Evolutionary conservation across 768 basidiomycete species (phyloP).

Genomic region (Terana coerulea): DNA sequence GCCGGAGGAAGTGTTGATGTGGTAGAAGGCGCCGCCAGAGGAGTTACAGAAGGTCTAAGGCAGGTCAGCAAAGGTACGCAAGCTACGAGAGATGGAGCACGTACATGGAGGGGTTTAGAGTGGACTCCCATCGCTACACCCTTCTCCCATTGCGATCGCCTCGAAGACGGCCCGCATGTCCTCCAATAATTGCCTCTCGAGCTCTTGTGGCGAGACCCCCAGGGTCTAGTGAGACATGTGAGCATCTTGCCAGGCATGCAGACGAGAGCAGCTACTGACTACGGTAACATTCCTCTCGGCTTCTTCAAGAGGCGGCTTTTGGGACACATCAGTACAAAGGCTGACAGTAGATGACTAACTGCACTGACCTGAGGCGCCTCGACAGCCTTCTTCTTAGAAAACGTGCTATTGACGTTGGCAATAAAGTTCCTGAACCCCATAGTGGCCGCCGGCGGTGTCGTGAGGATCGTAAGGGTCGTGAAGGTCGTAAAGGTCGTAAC

Average conservation of each 20-base stretch:
- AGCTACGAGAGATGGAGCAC: not conserved
- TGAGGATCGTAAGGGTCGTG: too few relatives aligned
- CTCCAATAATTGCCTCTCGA: not conserved
- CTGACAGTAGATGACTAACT: too few relatives aligned
- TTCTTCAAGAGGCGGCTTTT: not conserved
- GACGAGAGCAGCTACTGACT: too few relatives aligned
- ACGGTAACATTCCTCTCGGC: too few relatives aligned
- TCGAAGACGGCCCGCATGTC: conserved; percentile 1
- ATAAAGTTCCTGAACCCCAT: not conserved
- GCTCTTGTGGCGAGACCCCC: too few relatives aligned
- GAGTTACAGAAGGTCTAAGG: not conserved
- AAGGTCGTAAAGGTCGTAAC: not conserved
- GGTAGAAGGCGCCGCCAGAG: not conserved
- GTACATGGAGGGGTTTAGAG: not conserved
- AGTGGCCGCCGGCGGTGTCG: too few relatives aligned
- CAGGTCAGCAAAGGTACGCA: not conserved
- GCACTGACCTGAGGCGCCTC: too few relatives aligned
- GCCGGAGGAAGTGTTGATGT: not conserved
- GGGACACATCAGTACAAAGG: too few relatives aligned
- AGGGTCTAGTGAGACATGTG: too few relatives aligned
- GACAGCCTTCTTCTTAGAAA: not conserved
- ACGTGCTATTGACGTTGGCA: not conserved
- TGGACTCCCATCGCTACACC: not conserved
- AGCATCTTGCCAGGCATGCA: too few relatives aligned
- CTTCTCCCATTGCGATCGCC: not conserved